Evolutionary conservation across 1,284 basidiomycete genomes (phyloP).

Genomic region (Cryptococcus neoformans): DNA sequence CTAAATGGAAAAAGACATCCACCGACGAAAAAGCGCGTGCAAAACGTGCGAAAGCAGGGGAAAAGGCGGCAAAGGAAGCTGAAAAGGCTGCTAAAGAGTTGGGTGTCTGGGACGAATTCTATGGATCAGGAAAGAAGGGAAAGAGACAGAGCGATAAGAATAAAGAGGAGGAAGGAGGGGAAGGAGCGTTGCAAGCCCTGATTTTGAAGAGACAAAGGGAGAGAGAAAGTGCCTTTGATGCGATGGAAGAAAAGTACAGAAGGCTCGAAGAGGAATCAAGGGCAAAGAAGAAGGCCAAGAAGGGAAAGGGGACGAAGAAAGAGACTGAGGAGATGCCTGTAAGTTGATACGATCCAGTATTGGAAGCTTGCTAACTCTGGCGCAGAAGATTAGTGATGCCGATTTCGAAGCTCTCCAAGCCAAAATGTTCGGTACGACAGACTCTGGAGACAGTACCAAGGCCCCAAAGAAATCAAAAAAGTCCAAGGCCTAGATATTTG

Average conservation of each 20-base stretch:
- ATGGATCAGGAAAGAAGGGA: constrained; percentile 71
- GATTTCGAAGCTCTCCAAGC: constrained; percentile 45
- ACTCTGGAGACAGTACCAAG: constrained; percentile 3
- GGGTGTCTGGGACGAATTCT: constrained; percentile 94
- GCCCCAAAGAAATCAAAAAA: constrained; percentile 5
- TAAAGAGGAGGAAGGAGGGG: constrained; percentile 57
- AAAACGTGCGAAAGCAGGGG: constrained; percentile 67
- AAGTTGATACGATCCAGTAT: constrained; percentile 4
- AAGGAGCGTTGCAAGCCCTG: constrained; percentile 71
- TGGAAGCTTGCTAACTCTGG: background rate
- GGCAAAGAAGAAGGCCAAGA: constrained; percentile 32
- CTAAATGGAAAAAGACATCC: constrained; percentile 64
- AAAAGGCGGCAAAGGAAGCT: constrained; percentile 78
- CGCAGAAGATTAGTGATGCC: constrained; percentile 39
- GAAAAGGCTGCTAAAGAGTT: constrained; percentile 81
- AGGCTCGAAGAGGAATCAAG: constrained; percentile 34
- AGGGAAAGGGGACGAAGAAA: constrained; percentile 18
- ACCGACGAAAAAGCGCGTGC: constrained; percentile 72
- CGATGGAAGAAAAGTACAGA: constrained; percentile 74
- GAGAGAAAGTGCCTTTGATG: constrained; percentile 68
- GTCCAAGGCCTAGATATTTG: background rate
- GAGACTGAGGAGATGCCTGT: constrained; percentile 17
- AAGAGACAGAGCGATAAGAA: constrained; percentile 60
- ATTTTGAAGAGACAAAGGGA: constrained; percentile 71
- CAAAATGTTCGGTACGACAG: constrained; percentile 38